Evolutionary conservation across 2,329 filamentous ascomycete genomes (phyloP), one percentile per base, ranked within the genome.

Genomic region (Emergomyces orientalis): DNA sequence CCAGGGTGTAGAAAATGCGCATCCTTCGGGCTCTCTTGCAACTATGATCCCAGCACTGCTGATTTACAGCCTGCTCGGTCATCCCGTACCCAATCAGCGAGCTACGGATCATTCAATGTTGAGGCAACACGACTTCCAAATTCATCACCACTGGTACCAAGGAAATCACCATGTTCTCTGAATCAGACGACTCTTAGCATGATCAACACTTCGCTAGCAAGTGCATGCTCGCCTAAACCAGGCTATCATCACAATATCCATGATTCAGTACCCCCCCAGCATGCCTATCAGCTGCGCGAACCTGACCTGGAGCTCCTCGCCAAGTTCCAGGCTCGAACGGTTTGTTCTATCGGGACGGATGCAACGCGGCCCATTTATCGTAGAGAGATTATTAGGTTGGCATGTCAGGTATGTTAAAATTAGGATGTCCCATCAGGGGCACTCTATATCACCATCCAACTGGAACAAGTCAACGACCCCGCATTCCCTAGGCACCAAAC

Each of bases 1-100:
- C 54, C 54, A 1, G 32, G 22, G n/a, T 57, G 54, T 41, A 13
- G 39, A 57, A 22, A 57, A 27, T 57, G 54, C 7, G 11, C 37
- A 22, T 30, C 22, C 32, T 57, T 57, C 22, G 30, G 54, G 11
- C 32, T 57, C 54, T 57, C 54, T 41, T 57, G 54, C 54, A 57
- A 25, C 54, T 57, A 57, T 57, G 54, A 41, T 39, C 54, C 54
- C 11, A 13, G n/a, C 14, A 17, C 54, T 14, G 30, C 54, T 30
- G 37, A 34, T 37, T 25, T 57, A 22, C 32, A 57, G 30, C 54
- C 49, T 52, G 17, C 25, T 14, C 49, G 1, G 8, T 32, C 49
- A 8, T 52, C 49, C 13, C 25, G 6, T 43, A 2, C 19, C 41
- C 41, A 43, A 43, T 19, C 41, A 43, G 41, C 17, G 8, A 17